Evolutionary conservation across 139 green algal species (phyloP), one percentile per base, ranked within the genome.

Genomic region (Chlorella sp.): DNA sequence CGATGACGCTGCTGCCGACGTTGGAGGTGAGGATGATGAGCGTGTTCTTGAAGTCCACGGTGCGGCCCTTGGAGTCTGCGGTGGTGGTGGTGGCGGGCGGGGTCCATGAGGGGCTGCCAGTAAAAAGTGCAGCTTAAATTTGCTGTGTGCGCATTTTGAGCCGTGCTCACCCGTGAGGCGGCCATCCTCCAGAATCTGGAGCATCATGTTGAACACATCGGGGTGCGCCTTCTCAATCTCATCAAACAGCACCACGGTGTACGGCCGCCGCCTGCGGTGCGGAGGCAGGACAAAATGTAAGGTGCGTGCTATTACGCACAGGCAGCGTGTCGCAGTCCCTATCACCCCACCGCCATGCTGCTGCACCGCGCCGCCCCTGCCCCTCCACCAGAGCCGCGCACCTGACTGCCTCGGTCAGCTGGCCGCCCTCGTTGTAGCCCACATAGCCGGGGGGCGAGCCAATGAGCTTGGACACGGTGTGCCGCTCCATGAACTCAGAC

Each of bases 151-250:
- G n/a, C n/a, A n/a, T n/a, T n/a, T n/a, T n/a, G n/a, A n/a, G n/a
- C n/a, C n/a, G n/a, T 30, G 4, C 74, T 6, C 74, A 82, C 76
- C 76, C 20, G 78, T 83, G 20, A 83, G 63, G 39, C 80, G 80
- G 36, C 80, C 80, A 21, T 85, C 80, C 67, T 85, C 80, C 67
- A 85, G 80, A 72, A 85, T 85, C 80, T 98, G 91, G n/a, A 99
- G 96, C 97, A 99, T 99, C 95, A 99, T 99, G 94, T 99, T 99
- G 94, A 99, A 99, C 55, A 99, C 98, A 78, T 99, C 98, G 23
- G 98, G 98, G 90, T 99, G 98, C 26, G 98, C 98, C 83, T 99
- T 99, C 91, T 99, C 98, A 86, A 99, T 98, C 94, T 99, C 98
- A 94, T 99, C 98, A 88, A 99, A 99, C 78, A 99, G 94, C 83